Evolutionary conservation across 441 rosid species (phyloP).

Genomic region (Mallotus japonicus): DNA sequence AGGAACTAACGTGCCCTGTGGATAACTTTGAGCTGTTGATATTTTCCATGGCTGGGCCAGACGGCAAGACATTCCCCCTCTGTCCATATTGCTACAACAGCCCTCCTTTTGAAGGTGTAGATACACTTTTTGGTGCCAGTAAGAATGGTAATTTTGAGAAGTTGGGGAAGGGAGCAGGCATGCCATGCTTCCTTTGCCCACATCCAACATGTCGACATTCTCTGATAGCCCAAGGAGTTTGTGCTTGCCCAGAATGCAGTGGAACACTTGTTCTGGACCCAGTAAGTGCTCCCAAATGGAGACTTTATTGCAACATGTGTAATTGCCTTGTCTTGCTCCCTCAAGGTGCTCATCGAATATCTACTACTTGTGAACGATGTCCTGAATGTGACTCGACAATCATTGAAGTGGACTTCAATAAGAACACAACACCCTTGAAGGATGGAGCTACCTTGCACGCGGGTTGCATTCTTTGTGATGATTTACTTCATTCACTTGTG

Average conservation of each 20-base stretch:
- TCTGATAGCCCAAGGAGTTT: constrained; percentile 78
- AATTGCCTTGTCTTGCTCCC: constrained; percentile 86
- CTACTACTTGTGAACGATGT: constrained; percentile 62
- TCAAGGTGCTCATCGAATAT: constrained; percentile 81
- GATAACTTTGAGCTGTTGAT: constrained; percentile 89
- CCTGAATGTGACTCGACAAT: constrained; percentile 73
- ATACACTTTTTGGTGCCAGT: constrained; percentile 50
- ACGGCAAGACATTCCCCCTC: constrained; percentile 87
- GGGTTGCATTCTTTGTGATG: constrained; percentile 91
- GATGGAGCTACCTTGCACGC: constrained; percentile 73
- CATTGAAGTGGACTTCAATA: constrained; percentile 86
- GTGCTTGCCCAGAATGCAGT: constrained; percentile 92
- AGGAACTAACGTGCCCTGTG: constrained; percentile 86
- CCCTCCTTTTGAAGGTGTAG: constrained; percentile 91
- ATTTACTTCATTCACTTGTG: constrained; percentile 82
- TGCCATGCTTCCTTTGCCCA: constrained; percentile 93
- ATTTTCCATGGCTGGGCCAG: constrained; percentile 84
- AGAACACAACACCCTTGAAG: constrained; percentile 81
- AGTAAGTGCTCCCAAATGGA: constrained; percentile 87
- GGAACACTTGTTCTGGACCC: constrained; percentile 90
- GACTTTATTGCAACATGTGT: constrained; percentile 89
- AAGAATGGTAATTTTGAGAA: constrained; percentile 45
- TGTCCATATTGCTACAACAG: constrained; percentile 90
- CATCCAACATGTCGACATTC: constrained; percentile 90
- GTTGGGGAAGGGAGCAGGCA: constrained; percentile 73